A percentile compares a stretch with the other conserved stretches of the same genome.
These are phyloP conservation scores for Trametes punicea DNA, from an alignment of 768 basidiomycete genomes.

Conservation along the genomic window DNA sequence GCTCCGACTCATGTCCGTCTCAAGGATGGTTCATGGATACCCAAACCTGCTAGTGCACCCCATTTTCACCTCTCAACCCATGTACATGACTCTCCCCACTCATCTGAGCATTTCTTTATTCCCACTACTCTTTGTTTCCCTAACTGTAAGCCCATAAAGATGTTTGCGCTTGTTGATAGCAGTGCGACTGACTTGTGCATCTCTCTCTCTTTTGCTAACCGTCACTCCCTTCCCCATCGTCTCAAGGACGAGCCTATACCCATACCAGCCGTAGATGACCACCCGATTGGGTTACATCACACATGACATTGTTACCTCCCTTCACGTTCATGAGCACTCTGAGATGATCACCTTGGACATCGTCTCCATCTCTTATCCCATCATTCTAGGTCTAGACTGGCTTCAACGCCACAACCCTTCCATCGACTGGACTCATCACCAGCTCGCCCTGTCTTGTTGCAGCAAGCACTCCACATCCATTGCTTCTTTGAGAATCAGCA, in stretches of 20 bases:
- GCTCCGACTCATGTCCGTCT: constrained; percentile 5
- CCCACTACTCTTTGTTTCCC: constrained; percentile 29
- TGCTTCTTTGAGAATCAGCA: too few relatives aligned
- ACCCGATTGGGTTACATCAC: constrained; percentile 39
- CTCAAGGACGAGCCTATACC: constrained; percentile 27
- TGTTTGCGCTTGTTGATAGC: constrained; percentile 37
- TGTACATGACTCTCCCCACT: neutral
- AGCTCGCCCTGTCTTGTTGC: constrained; percentile 28
- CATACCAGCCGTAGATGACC: constrained; percentile 36
- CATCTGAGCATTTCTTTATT: constrained; percentile 27
- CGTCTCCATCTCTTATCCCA: constrained; percentile 33
- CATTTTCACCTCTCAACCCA: constrained; percentile 2
- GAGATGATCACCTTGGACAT: constrained; percentile 31
- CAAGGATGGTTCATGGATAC: neutral
- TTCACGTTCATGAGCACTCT: constrained; percentile 27
- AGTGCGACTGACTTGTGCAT: constrained; percentile 37
- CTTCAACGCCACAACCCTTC: constrained; percentile 34
- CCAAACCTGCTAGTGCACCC: neutral
- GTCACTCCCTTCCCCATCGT: constrained; percentile 32
- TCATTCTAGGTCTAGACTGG: constrained; percentile 39
- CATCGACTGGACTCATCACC: constrained; percentile 33
- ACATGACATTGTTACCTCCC: constrained; percentile 30
- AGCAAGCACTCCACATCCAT: neutral
- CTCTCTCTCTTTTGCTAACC: constrained; percentile 32
- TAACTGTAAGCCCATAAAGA: constrained; percentile 29